A percentile compares a stretch with the other conserved stretches of the same genome.
These are phyloP conservation scores for Linum tenue DNA, from an alignment of 345 rosid species.

Conservation along the genomic window DNA sequence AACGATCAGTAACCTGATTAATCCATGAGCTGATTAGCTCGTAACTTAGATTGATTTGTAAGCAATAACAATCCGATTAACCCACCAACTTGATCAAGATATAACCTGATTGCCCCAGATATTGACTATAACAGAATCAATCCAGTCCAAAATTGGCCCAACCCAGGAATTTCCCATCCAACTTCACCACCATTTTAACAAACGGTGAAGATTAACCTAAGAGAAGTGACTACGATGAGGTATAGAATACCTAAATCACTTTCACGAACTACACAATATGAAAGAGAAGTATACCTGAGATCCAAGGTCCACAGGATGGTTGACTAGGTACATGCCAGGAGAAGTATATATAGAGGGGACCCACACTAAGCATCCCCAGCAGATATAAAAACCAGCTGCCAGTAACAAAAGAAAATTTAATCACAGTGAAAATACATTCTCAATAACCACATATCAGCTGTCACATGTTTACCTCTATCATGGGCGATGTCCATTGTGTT, in stretches of 20 bases:
- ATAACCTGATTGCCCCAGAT: no score
- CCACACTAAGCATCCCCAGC: conserved; percentile 99
- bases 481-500: conserved; percentile 98
- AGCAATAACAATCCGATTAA: no score
- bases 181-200: no score
- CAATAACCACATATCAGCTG: neutral
- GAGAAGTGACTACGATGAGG: no score
- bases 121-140: no score
- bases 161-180: no score
- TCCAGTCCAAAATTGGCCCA: no score
- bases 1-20: no score
- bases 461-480: conserved; percentile 67
- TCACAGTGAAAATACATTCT: neutral
- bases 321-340: conserved; percentile 97
- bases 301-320: conserved; percentile 94
- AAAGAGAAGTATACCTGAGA: conserved; percentile 46
- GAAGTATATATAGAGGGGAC: conserved; percentile 96
- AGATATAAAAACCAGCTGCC: conserved; percentile 97
- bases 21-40: no score
- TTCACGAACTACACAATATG: neutral
- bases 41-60: no score
- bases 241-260: neutral
- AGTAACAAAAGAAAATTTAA: conserved; percentile 10
- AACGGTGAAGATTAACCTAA: no score
- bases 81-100: no score